Conservation (phyloP, 441 rosid genomes). For the Pelargonium exstipulatum region DNA sequence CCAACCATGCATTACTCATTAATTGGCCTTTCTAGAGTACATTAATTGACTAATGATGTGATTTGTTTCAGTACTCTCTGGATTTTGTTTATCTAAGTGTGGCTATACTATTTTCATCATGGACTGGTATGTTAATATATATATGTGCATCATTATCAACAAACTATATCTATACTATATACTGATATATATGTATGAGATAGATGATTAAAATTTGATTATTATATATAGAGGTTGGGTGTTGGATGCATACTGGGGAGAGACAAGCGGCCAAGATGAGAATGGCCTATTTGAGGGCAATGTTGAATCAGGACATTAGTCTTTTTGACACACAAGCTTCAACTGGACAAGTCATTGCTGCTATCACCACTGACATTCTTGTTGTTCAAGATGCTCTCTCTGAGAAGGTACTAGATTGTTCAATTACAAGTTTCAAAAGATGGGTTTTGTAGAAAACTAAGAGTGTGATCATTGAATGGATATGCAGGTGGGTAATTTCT, state of each 20-base stretch:
- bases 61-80: constrained; percentile 69
- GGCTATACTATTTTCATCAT: constrained; percentile 86
- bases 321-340: constrained; percentile 59
- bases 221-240: constrained; percentile 31
- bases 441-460: too few relatives aligned
- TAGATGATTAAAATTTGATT: too few relatives aligned
- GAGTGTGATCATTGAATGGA: too few relatives aligned
- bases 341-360: constrained; percentile 42
- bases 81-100: constrained; percentile 86
- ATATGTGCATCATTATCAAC: too few relatives aligned
- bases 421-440: too few relatives aligned
- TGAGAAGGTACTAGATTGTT: constrained; percentile 38
- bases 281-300: constrained; percentile 38
- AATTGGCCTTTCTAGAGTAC: too few relatives aligned
- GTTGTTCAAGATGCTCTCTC: constrained; percentile 60
- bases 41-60: neutral
- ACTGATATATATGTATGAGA: too few relatives aligned
- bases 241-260: constrained; percentile 67
- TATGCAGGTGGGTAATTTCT: constrained; percentile 82
- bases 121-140: constrained; percentile 43
- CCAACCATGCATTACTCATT: too few relatives aligned
- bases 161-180: too few relatives aligned
- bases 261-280: constrained; percentile 43
- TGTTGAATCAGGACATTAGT: constrained; percentile 54
- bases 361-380: constrained; percentile 51